Evolutionary conservation across 2,329 filamentous ascomycete species (phyloP).

Genomic region (Bipolaris victoriae): DNA sequence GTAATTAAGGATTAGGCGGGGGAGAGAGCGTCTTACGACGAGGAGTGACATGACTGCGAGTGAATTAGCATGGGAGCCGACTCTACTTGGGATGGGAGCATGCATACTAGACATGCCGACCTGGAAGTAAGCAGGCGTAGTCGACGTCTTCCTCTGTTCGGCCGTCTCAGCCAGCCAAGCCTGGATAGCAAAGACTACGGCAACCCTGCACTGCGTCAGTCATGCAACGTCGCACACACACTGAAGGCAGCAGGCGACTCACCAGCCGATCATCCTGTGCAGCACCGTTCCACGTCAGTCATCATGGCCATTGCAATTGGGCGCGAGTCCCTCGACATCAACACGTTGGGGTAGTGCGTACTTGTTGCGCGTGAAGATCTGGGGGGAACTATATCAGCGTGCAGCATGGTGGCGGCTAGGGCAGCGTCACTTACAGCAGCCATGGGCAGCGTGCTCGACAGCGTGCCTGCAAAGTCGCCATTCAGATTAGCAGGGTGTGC

Average conservation of each 20-base stretch:
- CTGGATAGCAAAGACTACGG: constrained; percentile 76
- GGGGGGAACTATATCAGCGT: constrained; percentile 36
- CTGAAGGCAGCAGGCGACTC: constrained; percentile 29
- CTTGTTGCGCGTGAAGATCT: constrained; percentile 91
- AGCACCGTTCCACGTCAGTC: constrained; percentile 27
- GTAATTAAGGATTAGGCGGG: not conserved
- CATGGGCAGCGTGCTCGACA: constrained; percentile 87
- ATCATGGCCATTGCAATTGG: constrained; percentile 11
- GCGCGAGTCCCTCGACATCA: constrained; percentile 2
- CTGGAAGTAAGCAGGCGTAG: constrained; percentile 75
- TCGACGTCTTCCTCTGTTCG: constrained; percentile 66
- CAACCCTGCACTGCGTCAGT: constrained; percentile 60
- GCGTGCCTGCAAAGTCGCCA: constrained; percentile 55
- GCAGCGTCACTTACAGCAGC: constrained; percentile 67
- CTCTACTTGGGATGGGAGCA: not conserved
- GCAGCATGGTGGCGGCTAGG: constrained; percentile 20
- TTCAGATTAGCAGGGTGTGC: not conserved
- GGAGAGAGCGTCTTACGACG: constrained; percentile 48
- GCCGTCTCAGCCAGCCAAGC: constrained; percentile 78
- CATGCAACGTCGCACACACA: constrained; percentile 9
- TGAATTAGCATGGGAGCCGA: constrained; percentile 15
- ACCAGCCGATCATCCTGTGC: constrained; percentile 68
- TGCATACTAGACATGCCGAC: constrained; percentile 80
- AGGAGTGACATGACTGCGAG: constrained; percentile 52
- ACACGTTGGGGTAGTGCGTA: constrained; percentile 50